A percentile compares a stretch with the other conserved stretches of the same genome.
phyloP scores from a whole-genome alignment of 306 rosid genomes.

The Cucurbita maxima region DNA sequence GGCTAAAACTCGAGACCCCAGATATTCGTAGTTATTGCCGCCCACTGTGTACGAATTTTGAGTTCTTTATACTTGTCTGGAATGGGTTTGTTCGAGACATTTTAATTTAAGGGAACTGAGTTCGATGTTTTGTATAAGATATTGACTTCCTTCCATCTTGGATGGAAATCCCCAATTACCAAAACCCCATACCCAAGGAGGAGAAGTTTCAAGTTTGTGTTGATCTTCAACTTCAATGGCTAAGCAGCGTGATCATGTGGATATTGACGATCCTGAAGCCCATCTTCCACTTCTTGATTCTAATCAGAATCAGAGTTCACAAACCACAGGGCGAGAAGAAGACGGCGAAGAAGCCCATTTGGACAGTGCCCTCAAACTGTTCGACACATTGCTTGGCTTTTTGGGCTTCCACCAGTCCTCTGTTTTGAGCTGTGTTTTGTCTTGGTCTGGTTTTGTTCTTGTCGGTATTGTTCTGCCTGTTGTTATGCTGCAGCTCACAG shows the following conservation, averaged over 20 bases:
- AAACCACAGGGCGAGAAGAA: neutral
- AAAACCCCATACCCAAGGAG: neutral
- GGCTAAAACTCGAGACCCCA: neutral
- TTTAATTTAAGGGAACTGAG: neutral
- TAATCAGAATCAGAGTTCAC: neutral
- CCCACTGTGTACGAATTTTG: neutral
- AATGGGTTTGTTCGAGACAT: neutral
- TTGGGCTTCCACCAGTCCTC: conserved; percentile 10
- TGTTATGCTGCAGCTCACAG: neutral
- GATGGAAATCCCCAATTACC: neutral
- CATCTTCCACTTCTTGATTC: conserved; percentile 1
- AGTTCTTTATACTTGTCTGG: neutral
- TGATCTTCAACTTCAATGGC: conserved; percentile 7
- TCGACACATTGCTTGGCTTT: conserved; percentile 4
- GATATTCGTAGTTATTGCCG: neutral
- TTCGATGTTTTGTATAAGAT: neutral
- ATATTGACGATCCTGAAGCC: neutral
- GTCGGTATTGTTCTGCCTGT: conserved; percentile 23
- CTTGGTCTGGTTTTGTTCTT: conserved; percentile 27
- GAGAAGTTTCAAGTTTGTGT: neutral
- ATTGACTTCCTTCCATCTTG: neutral
- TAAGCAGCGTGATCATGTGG: neutral
- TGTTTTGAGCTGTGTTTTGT: conserved; percentile 3
- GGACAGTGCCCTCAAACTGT: neutral
- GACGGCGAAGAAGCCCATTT: conserved; percentile 1